Evolutionary conservation across 2,329 filamentous ascomycete genomes (phyloP).

Genomic region (Rutstroemia sp.): DNA sequence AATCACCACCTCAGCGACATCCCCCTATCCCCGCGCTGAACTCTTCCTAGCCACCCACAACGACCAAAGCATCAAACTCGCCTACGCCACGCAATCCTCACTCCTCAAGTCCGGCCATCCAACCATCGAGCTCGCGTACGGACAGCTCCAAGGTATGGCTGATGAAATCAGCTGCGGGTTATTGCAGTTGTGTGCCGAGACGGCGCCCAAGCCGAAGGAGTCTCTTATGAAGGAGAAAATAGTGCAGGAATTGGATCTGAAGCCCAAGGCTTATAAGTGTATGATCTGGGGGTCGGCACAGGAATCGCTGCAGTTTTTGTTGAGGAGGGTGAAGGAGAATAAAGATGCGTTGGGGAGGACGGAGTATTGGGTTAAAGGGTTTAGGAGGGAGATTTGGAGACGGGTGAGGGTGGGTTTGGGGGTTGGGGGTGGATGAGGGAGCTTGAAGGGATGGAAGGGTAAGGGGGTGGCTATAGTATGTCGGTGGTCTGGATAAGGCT

Average conservation of each 20-base stretch:
- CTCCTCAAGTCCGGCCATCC: neutral
- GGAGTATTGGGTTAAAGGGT: constrained; percentile 21
- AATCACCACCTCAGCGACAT: constrained; percentile 7
- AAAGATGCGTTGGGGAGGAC: constrained; percentile 34
- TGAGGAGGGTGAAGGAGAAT: constrained; percentile 46
- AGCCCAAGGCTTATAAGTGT: constrained; percentile 50
- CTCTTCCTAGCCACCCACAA: constrained; percentile 80
- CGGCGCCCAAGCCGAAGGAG: no score
- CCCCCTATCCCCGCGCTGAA: constrained; percentile 29
- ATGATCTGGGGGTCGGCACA: constrained; percentile 59
- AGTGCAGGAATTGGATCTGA: neutral
- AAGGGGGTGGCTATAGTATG: no score
- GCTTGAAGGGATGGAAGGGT: neutral
- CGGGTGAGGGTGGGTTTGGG: constrained; percentile 3
- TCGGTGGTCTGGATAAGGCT: no score
- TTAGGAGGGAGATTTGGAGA: constrained; percentile 14
- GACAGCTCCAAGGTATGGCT: constrained; percentile 88
- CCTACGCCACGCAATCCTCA: constrained; percentile 39
- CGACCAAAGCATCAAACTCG: constrained; percentile 55
- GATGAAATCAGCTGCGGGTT: constrained; percentile 68
- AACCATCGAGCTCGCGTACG: constrained; percentile 45
- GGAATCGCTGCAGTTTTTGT: constrained; percentile 80
- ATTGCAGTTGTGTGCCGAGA: constrained; percentile 31
- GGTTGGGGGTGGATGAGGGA: neutral
- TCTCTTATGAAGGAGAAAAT: neutral